These are phyloP conservation scores for Aschersonia sp. DNA, from an alignment of 2,329 filamentous ascomycete species.

Conservation along the genomic window DNA sequence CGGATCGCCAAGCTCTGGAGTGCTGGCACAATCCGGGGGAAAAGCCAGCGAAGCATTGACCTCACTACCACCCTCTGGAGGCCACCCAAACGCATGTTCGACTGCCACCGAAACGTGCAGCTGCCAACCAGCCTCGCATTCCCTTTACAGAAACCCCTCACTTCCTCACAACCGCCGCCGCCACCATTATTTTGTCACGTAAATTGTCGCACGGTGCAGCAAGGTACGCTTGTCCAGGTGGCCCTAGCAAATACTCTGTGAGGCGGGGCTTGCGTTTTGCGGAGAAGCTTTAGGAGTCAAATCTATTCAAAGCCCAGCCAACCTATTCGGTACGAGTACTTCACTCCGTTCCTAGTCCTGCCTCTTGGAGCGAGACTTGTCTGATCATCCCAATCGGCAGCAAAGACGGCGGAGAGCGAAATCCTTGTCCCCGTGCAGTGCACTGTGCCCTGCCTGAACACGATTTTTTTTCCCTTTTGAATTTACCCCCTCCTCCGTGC, in stretches of 20 bases:
- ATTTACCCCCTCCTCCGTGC: background rate
- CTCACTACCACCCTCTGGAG: background rate
- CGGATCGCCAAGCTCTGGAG: background rate
- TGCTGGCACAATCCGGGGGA: background rate
- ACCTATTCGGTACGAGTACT: too few relatives aligned
- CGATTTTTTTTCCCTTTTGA: background rate
- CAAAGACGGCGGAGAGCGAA: background rate
- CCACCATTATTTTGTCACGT: background rate
- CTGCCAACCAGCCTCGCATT: background rate
- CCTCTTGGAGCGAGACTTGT: background rate
- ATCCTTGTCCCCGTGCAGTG: background rate
- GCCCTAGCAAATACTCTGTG: slow-evolving; percentile 4
- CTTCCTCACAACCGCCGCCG: background rate
- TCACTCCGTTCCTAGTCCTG: too few relatives aligned
- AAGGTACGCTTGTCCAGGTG: slow-evolving; percentile 4
- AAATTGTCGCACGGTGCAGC: slow-evolving; percentile 5
- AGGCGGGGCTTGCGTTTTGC: background rate
- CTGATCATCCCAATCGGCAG: too few relatives aligned
- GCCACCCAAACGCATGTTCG: too few relatives aligned
- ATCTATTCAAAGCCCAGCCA: too few relatives aligned
- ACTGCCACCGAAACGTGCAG: too few relatives aligned
- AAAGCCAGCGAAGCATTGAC: background rate
- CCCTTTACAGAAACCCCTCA: background rate
- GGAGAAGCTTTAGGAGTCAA: background rate
- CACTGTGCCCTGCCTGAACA: too few relatives aligned